Evolutionary conservation across 768 basidiomycete genomes (phyloP), one percentile per base, ranked within the genome.

Genomic region (Kwoniella europaea): DNA sequence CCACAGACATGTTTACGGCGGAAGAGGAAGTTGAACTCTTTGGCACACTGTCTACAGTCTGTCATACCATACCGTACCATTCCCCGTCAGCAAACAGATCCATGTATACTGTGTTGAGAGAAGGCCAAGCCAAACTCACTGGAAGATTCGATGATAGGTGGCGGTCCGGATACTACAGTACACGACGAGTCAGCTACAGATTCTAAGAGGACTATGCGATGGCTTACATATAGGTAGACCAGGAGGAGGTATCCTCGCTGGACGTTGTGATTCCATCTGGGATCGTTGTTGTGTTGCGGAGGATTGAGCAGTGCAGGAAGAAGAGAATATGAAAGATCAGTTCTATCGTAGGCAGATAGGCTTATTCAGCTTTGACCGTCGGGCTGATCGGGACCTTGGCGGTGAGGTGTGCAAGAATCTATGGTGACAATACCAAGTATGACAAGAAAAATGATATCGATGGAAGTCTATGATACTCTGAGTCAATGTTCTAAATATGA

Each of bases 31-130:
- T 81, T 81, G 74, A 83, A 83, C 7, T 71, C 69, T 67, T 83
- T 83, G 9, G 63, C 73, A 63, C 82, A 83, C 76, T 78, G 71
- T 68, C 81, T 71, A 53, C 82, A 83, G n/a, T 60, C 81, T 81
- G 58, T 44, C 53, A 7, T 46, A 64, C 18, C 22, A 6, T 43
- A 42, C 20, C 43, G 4, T 46, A 16, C 6, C 50, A n/a, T 20
- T 7, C 16, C 9, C 7, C 35, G 42, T 64, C 50, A 64, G 46
- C 54, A 55, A 9, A 35, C 3, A 4, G 35, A 4, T 35, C 4
- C 35, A 35, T 35, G 1, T 35, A 35, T 18, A 50, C 18, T 50
- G 6, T 18, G 46, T 15, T 50, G 18, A 50, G 46, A 4, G 13
- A 50, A 50, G 46, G 46, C 12, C 12, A 18, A 50, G 13, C 12